These are phyloP conservation scores for Gymnopus androsaceus DNA, from an alignment of 1,284 basidiomycete species.

Conservation along the genomic window DNA sequence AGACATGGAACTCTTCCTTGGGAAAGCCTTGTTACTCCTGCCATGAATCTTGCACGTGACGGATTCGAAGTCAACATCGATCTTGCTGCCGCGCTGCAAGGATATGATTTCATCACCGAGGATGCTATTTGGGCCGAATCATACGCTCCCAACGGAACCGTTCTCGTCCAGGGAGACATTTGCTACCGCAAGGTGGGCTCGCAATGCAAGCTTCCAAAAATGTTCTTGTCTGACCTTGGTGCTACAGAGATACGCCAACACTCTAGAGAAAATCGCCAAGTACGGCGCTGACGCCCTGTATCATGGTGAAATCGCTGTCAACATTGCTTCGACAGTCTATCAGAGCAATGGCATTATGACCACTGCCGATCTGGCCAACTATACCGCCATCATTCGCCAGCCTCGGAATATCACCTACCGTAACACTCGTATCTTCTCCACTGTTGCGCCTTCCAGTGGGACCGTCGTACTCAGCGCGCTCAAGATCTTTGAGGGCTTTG, in stretches of 20 bases:
- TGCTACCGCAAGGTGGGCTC: constrained; percentile 12
- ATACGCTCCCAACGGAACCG: constrained; percentile 47
- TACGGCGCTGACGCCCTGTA: constrained; percentile 45
- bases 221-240: constrained; percentile 1
- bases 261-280: constrained; percentile 31
- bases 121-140: constrained; percentile 48
- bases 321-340: constrained; percentile 33
- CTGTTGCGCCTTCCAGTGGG: constrained; percentile 51
- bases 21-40: constrained; percentile 47
- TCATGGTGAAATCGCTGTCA: constrained; percentile 30
- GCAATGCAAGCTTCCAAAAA: neutral
- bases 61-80: constrained; percentile 46
- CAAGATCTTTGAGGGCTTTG: constrained; percentile 31
- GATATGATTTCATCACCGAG: constrained; percentile 49
- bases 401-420: constrained; percentile 51
- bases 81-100: constrained; percentile 36
- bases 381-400: constrained; percentile 44
- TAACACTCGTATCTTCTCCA: constrained; percentile 51
- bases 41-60: constrained; percentile 45
- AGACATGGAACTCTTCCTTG: constrained; percentile 46
- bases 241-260: constrained; percentile 27
- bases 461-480: constrained; percentile 37
- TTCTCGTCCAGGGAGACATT: constrained; percentile 44
- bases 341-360: constrained; percentile 50
- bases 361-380: constrained; percentile 42